These are phyloP conservation scores for Mycena belliarum DNA, from an alignment of 768 basidiomycete genomes.

Conservation along the genomic window DNA sequence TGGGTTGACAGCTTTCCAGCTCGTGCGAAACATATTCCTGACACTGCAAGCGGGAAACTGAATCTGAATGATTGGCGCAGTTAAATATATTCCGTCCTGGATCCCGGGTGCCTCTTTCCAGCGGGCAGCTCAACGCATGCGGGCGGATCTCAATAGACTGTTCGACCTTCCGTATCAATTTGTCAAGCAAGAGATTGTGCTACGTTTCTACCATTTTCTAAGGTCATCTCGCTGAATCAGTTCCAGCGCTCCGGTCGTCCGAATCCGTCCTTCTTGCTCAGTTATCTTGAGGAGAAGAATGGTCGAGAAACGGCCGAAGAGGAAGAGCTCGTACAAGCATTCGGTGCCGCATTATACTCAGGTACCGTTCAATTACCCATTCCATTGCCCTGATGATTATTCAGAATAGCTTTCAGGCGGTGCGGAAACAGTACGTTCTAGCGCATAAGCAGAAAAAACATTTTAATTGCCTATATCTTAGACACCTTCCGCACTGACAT, in stretches of 20 bases:
- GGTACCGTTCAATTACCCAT: constrained; percentile 5
- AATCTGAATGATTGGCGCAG: constrained; percentile 21
- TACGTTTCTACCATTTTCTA: neutral
- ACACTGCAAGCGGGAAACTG: neutral
- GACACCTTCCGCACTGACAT: constrained; percentile 33
- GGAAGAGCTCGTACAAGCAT: constrained; percentile 33
- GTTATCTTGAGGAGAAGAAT: constrained; percentile 24
- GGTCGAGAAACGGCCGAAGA: constrained; percentile 20
- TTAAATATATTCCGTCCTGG: constrained; percentile 34
- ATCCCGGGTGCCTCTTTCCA: constrained; percentile 33
- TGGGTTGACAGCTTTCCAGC: constrained; percentile 32
- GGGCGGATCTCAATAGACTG: constrained; percentile 27
- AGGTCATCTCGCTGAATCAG: too few relatives aligned
- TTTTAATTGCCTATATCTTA: neutral
- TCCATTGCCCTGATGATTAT: neutral
- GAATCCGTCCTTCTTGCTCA: constrained; percentile 25
- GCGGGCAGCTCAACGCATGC: constrained; percentile 25
- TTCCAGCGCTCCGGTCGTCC: constrained; percentile 21
- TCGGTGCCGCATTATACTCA: constrained; percentile 32
- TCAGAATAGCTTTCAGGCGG: constrained; percentile 24
- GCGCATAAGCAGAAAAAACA: too few relatives aligned
- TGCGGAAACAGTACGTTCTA: constrained; percentile 28
- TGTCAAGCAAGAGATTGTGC: constrained; percentile 31
- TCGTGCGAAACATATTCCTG: constrained; percentile 17
- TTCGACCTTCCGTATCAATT: constrained; percentile 32